Base-by-base conservation (phyloP, 495 filamentous ascomycete genomes). In the Xylaria castorea region DNA sequence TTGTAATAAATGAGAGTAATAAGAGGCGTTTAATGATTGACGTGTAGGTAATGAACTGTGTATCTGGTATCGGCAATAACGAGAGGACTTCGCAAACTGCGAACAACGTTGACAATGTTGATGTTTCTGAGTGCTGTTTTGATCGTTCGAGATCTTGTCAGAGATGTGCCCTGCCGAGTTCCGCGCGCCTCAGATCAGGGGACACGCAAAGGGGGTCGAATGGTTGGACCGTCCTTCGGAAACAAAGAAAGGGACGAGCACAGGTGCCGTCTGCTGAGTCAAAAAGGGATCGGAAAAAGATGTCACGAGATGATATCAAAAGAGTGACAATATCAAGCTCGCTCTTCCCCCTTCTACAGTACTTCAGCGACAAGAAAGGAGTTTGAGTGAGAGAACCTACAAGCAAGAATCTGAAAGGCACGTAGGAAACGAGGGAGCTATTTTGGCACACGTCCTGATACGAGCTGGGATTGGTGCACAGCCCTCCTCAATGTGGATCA, bases 131-230 rank as follows among this genome's bases (percentile, higher is more conserved):
- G 46, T 30, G 50, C 22, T 68, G 58, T 53, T 64, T 12, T 68
- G 58, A 42, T 53, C 32, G 62, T 50, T 27, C 60, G 60, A 64
- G 48, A 71, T 71, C 32, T 65, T 42, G 69, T 71, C 70, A 70
- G 72, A 76, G 72, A 75, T 74, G 71, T 78, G 73, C 70, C 71
- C 73, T 70, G 78, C 74, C 74, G 74, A 66, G 74, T 72, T 38
- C 67, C 40, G 67, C 42, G 75, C 66, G 42, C 74, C 74, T 79
- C 74, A 72, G 77, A 79, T 79, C 77, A 77, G 75, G 75, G 77
- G 71, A 57, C 44, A 60, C 60, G 57, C 58, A 51, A 71, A 71
- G 66, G 70, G 68, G 70, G 66, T 68, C 32, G 38, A 38, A 69
- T 76, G 74, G 76, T 74, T 76, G 72, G 73, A 67, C 70, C 62